Evolutionary conservation across 2,329 filamentous ascomycete species (phyloP), one percentile per base, ranked within the genome.

Genomic region (Canariomyces notabilis): DNA sequence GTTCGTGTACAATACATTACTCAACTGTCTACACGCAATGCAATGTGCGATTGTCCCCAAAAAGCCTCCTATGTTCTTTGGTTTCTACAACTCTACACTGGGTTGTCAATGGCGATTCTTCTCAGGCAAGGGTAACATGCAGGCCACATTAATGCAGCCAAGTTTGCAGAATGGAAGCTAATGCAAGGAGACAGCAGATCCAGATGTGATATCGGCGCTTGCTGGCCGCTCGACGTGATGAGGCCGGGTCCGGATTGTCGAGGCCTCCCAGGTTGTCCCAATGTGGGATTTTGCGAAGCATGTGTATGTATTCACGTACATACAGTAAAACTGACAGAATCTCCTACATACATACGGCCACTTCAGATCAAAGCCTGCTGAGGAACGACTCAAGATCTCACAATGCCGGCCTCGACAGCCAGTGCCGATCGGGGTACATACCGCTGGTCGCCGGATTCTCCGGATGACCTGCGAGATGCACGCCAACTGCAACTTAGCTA

Each of bases 161-260:
- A 34, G 19, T 31, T 56, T 53, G 50, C 46, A 48, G 42, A 44
- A 49, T 32, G 49, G 48, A 46, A 50, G 40, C 53, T 53, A 54
- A 55, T 54, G 49, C 53, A 55, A 52, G 49, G 45, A 42, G 46
- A 42, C 37, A 50, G 11, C 36, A 35, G 37, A 23, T 36, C 22
- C 44, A 44, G 40, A 41, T 45, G 49, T 47, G 48, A 46, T 46
- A 47, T 44, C 44, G 36, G 36, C 35, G 22, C 7, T 43, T 38
- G 18, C 11, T 29, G 14, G 9, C 9, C 26, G 9, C 9, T 29
- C 26, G n/a, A n/a, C n/a, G n/a, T n/a, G n/a, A n/a, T n/a, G n/a
- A n/a, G n/a, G n/a, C n/a, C n/a, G n/a, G n/a, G n/a, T n/a, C n/a
- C n/a, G n/a, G n/a, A n/a, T n/a, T n/a, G n/a, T n/a, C n/a, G n/a